A percentile compares a stretch with the other conserved stretches of the same genome.
These are phyloP conservation scores for Escallonia herrerae DNA, from an alignment of 129 eudicot genomes.

Conservation along the genomic window DNA sequence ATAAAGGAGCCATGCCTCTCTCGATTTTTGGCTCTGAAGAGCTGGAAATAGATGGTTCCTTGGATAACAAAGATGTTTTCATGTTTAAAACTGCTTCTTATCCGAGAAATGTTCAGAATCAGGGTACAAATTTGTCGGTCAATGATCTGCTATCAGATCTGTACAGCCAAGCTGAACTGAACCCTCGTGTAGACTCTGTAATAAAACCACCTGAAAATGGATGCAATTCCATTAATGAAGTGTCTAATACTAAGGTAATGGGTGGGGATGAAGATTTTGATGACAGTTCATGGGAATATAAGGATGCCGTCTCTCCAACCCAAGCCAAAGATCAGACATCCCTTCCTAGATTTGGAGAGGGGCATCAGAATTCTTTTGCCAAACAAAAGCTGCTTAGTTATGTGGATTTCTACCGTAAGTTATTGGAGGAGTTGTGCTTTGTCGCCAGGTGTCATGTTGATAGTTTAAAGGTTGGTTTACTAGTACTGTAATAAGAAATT, in stretches of 20 bases:
- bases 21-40: slow-evolving; percentile 71
- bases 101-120: slow-evolving; percentile 31
- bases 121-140: slow-evolving; percentile 37
- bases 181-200: slow-evolving; percentile 16
- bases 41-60: slow-evolving; percentile 33
- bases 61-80: slow-evolving; percentile 31
- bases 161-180: slow-evolving; percentile 60
- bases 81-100: slow-evolving; percentile 23
- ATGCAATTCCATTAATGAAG: slow-evolving; percentile 15
- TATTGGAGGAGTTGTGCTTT: slow-evolving; percentile 43
- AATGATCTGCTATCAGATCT: slow-evolving; percentile 62
- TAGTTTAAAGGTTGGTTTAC: slow-evolving; percentile 44
- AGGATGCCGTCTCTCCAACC: slow-evolving; percentile 37
- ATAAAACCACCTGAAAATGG: slow-evolving; percentile 17
- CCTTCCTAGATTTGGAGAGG: slow-evolving; percentile 8
- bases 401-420: slow-evolving; percentile 46
- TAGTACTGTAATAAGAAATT: neutral
- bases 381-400: slow-evolving; percentile 26
- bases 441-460: slow-evolving; percentile 47
- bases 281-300: slow-evolving; percentile 65
- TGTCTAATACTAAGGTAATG: slow-evolving; percentile 21
- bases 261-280: slow-evolving; percentile 34
- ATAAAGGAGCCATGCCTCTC: slow-evolving; percentile 51
- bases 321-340: slow-evolving; percentile 16
- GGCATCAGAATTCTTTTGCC: slow-evolving; percentile 11